A percentile compares a stretch with the other conserved stretches of the same genome.
These are phyloP conservation scores for Rhodotorula sp. DNA, from an alignment of 1,284 basidiomycete species.

Conservation along the genomic window DNA sequence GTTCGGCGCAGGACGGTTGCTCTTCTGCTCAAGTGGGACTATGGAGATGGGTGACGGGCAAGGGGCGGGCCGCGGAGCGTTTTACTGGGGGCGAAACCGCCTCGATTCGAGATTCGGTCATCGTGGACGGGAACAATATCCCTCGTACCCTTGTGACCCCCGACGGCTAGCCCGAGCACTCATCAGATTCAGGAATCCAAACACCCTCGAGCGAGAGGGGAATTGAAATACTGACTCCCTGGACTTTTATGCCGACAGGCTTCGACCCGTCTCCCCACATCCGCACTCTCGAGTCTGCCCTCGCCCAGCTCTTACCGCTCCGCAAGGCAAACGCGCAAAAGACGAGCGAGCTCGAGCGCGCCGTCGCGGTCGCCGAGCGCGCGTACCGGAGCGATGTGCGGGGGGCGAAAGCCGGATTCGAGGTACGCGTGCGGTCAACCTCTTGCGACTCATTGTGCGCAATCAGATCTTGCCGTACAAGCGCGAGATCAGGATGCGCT, in stretches of 20 bases:
- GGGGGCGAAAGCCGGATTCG: slow-evolving; percentile 88
- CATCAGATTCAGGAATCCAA: too few species aligned
- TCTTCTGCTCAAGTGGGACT: neutral
- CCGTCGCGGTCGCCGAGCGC: slow-evolving; percentile 82
- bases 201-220: too few species aligned
- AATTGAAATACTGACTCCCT: too few species aligned
- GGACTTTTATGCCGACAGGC: slow-evolving; percentile 56
- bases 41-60: neutral
- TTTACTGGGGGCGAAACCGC: too few species aligned
- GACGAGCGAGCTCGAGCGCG: slow-evolving; percentile 87
- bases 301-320: slow-evolving; percentile 80
- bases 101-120: too few species aligned
- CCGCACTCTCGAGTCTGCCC: slow-evolving; percentile 81
- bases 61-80: too few species aligned
- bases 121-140: too few species aligned
- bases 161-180: too few species aligned
- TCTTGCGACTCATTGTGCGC: neutral
- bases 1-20: neutral
- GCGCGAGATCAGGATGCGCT: neutral
- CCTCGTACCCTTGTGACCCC: too few species aligned
- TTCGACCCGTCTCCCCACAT: slow-evolving; percentile 95
- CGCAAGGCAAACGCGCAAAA: slow-evolving; percentile 83
- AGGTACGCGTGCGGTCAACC: slow-evolving; percentile 57
- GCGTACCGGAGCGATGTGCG: slow-evolving; percentile 92
- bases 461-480: neutral